Percentiles rank a stretch among this genome's conserved stretches.
These are phyloP conservation scores for Amylostereum chailletii DNA, from an alignment of 1,284 basidiomycete species.

Conservation along the genomic window DNA sequence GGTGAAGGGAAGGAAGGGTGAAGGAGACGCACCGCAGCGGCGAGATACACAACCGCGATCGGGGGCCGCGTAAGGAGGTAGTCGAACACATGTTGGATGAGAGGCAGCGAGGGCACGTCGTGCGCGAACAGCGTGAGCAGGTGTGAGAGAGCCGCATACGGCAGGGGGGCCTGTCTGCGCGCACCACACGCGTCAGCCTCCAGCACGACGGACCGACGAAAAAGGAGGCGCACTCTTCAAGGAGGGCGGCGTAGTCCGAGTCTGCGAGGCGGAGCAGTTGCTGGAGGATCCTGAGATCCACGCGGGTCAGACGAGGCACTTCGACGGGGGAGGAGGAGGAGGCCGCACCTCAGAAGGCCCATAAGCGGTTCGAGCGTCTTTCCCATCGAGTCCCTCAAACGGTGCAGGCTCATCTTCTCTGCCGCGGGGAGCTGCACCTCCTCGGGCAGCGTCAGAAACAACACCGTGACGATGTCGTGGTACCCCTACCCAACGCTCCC, in stretches of 20 bases:
- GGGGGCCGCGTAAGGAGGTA: slow-evolving; percentile 81
- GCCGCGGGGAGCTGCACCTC: slow-evolving; percentile 48
- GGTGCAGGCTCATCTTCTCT: slow-evolving; percentile 72
- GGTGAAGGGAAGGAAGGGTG: not conserved
- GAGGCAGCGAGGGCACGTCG: slow-evolving; percentile 75
- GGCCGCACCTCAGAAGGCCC: slow-evolving; percentile 64
- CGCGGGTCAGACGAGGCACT: slow-evolving; percentile 9
- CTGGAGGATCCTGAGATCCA: slow-evolving; percentile 48
- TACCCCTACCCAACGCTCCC: slow-evolving; percentile 58
- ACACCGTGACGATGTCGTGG: slow-evolving; percentile 85
- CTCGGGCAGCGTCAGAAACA: slow-evolving; percentile 72
- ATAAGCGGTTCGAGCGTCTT: slow-evolving; percentile 76
- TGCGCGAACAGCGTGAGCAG: slow-evolving; percentile 88
- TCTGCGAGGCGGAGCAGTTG: slow-evolving; percentile 66
- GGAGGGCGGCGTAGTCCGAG: slow-evolving; percentile 54
- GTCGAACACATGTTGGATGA: slow-evolving; percentile 86
- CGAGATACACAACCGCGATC: slow-evolving; percentile 73
- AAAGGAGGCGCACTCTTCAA: slow-evolving; percentile 49
- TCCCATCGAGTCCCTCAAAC: slow-evolving; percentile 88
- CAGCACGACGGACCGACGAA: not conserved
- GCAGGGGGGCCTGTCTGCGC: slow-evolving; percentile 51
- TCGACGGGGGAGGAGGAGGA: not conserved
- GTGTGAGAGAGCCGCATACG: slow-evolving; percentile 85
- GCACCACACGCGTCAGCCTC: slow-evolving; percentile 5
- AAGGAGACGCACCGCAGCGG: slow-evolving; percentile 56